These are phyloP conservation scores for Luzula sylvatica DNA, from an alignment of 176 grass and related monocot genomes.

Conservation along the genomic window DNA sequence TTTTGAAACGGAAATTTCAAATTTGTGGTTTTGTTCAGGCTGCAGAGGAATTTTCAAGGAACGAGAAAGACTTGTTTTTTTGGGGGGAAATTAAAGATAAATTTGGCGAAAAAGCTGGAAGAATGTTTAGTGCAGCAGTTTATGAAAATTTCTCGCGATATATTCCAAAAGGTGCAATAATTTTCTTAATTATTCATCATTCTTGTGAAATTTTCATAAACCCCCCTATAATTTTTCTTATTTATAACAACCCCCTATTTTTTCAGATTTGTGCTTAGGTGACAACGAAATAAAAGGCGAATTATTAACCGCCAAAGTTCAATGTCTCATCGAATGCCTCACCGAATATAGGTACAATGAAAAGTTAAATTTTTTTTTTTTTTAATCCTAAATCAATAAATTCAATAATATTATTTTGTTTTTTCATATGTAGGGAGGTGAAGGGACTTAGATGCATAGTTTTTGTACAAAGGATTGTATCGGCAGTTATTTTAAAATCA, in stretches of 20 bases:
- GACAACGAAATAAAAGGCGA: conserved; percentile 28
- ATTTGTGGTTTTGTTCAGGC: conserved; percentile 38
- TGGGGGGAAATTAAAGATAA: conserved; percentile 43
- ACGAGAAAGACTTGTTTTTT: conserved; percentile 36
- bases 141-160: conserved; percentile 28
- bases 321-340: conserved; percentile 57
- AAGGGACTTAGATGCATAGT: conserved; percentile 71
- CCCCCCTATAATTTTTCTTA: not conserved
- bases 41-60: conserved; percentile 41
- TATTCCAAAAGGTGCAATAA: conserved; percentile 23
- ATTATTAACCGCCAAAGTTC: conserved; percentile 46
- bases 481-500: conserved; percentile 49
- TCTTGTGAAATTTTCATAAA: too few relatives aligned
- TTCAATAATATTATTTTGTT: not conserved
- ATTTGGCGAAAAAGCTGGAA: conserved; percentile 30
- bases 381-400: conserved; percentile 5
- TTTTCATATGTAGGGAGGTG: conserved; percentile 29
- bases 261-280: conserved; percentile 33
- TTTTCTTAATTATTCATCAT: too few relatives aligned
- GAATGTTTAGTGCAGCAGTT: conserved; percentile 40
- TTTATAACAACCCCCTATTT: not conserved
- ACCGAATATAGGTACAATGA: conserved; percentile 38
- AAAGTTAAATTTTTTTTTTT: not conserved
- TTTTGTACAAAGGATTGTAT: conserved; percentile 71
- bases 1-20: conserved; percentile 7